Base-by-base conservation (phyloP, 306 rosid species). In the Castanea mollissima region DNA sequence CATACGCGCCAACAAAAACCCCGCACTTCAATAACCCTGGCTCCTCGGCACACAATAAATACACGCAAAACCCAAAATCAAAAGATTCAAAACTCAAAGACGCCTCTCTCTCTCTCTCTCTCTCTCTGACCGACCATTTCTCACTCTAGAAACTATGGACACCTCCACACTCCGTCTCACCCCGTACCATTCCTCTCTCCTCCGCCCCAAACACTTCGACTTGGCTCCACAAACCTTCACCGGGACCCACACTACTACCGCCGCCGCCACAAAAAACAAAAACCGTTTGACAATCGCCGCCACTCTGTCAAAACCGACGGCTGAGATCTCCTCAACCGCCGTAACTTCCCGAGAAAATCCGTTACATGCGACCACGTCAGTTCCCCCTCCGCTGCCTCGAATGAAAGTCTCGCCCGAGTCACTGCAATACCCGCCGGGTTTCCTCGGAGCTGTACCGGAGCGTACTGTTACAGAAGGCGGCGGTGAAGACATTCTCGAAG, bases 401-500 rank as follows among this genome's bases (percentile, higher is more conserved):
- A 63, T 69, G 7, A 80, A 73, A 44, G 88, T 89, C 3, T 83
- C 90, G 1, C 57, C 96, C 14, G 62, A 85, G 49, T 89, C 96
- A 2, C 88, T 95, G 27, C 90, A 83, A 75, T 95, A 90, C 78
- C 92, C 87, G 0, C 58, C 97, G 4, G 99, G 98, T 10, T 93
- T 86, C 78, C 90, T 95, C 18, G 99, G 99, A 6, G 97, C 96
- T 0, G 83, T 83, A 12, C 94, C 97, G 0, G 79, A 83, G 54
- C 87, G 90, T 9, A 18, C 88, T 0, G 70, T 6, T 15, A n/a
- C 72, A 2, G 81, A 78, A 23, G 87, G 71, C 11, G 18, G 41
- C 4, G 75, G 60, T 54, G 89, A 57, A 1, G 73, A 55, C 63
- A 25, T 49, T 6, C 64, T 77, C 4, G 74, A 78, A 51, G 94